Evolutionary conservation across 208 protist genomes (phyloP).

Genomic region (Angomonas ambiguus): DNA sequence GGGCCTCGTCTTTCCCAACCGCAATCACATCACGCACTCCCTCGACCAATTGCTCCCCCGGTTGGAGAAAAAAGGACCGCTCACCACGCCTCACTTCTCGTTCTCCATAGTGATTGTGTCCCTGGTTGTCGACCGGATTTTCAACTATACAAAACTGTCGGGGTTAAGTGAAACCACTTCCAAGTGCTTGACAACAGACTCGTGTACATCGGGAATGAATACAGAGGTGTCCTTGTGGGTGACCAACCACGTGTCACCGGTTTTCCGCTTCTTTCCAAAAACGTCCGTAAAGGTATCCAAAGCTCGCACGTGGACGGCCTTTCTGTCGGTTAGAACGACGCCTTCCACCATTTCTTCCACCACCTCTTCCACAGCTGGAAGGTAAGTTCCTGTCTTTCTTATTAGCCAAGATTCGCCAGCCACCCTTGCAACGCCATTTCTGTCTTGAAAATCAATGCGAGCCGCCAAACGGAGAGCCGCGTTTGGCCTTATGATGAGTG

Average conservation of each 20-base stretch:
- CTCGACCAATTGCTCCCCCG: conserved; percentile 86
- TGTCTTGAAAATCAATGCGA: conserved; percentile 68
- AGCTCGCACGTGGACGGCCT: conserved; percentile 82
- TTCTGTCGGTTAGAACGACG: conserved; percentile 67
- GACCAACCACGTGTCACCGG: conserved; percentile 87
- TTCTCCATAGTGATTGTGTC: conserved; percentile 78
- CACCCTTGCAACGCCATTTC: conserved; percentile 39
- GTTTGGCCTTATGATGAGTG: conserved; percentile 77
- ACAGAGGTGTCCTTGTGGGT: conserved; percentile 73
- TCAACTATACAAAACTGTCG: conserved; percentile 92
- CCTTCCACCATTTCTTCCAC: conserved; percentile 66
- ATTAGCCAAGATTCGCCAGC: conserved; percentile 91
- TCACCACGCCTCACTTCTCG: conserved; percentile 83
- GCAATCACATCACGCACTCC: conserved; percentile 85
- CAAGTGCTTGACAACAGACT: conserved; percentile 69
- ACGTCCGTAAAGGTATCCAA: conserved; percentile 74
- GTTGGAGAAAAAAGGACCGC: conserved; percentile 93
- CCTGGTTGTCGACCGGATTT: conserved; percentile 76
- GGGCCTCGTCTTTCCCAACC: conserved; percentile 91
- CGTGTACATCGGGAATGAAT: conserved; percentile 84
- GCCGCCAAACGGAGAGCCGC: conserved; percentile 84
- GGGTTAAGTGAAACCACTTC: conserved; percentile 76
- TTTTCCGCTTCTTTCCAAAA: conserved; percentile 67
- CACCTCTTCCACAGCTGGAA: conserved; percentile 85
- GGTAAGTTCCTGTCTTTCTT: conserved; percentile 71